These are phyloP conservation scores for Salix koriyanagi DNA, from an alignment of 345 rosid genomes.

Conservation along the genomic window DNA sequence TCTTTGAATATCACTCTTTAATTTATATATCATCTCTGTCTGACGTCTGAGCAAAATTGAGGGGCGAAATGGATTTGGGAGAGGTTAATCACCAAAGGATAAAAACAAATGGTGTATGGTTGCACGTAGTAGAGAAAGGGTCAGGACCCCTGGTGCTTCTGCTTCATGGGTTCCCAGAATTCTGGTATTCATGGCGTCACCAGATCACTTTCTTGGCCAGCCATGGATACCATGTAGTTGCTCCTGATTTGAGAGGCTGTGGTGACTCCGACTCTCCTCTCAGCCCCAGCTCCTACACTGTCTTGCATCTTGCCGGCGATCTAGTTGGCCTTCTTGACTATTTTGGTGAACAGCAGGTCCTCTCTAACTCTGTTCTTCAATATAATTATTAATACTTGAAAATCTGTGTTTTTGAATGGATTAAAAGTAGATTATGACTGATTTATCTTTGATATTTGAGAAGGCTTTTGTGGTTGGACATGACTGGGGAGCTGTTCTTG, in stretches of 20 bases:
- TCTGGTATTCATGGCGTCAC: constrained; percentile 74
- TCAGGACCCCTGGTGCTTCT: constrained; percentile 52
- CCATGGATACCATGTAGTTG: constrained; percentile 57
- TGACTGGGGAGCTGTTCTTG: constrained; percentile 64
- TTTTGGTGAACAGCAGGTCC: constrained; percentile 48
- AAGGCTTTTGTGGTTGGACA: constrained; percentile 68
- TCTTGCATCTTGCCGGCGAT: constrained; percentile 50
- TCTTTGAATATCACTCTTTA: too few species aligned
- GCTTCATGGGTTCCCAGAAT: constrained; percentile 75
- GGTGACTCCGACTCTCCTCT: constrained; percentile 57
- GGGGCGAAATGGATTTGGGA: constrained; percentile 3
- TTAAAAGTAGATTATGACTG: background rate
- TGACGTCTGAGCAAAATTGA: background rate
- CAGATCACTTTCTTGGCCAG: constrained; percentile 50
- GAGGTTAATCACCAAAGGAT: constrained; percentile 40
- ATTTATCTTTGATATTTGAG: background rate
- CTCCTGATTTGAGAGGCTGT: constrained; percentile 68
- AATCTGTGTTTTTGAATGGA: background rate
- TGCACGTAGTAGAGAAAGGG: constrained; percentile 57
- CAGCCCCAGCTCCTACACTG: constrained; percentile 41
- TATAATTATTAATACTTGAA: background rate
- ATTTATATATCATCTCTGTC: background rate
- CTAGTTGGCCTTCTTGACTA: constrained; percentile 49
- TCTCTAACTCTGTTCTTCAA: background rate
- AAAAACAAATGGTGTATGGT: constrained; percentile 45